Conservation (phyloP, 768 basidiomycete genomes). For the Sarcodon aspratus region DNA sequence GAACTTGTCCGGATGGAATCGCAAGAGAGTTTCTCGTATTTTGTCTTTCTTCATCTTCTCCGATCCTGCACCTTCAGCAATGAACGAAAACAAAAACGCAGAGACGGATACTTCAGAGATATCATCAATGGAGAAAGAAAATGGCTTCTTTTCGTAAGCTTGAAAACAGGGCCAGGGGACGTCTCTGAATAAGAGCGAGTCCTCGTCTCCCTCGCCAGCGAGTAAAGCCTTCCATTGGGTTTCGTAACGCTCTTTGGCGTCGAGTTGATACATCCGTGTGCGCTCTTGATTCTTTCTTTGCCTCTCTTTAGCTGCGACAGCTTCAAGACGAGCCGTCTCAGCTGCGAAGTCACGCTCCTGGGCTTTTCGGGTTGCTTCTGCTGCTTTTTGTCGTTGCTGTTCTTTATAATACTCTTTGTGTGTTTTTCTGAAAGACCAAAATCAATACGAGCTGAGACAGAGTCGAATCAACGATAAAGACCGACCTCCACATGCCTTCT, state of each 20-base stretch:
- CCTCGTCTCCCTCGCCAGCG: constrained; percentile 6
- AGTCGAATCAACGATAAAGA: constrained; percentile 3
- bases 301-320: constrained; percentile 40
- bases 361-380: constrained; percentile 37
- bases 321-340: constrained; percentile 42
- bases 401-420: constrained; percentile 61
- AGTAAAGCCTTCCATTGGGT: constrained; percentile 43
- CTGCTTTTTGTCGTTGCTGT: constrained; percentile 41
- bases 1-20: constrained; percentile 78
- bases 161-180: constrained; percentile 59
- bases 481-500: constrained; percentile 74
- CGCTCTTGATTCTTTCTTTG: constrained; percentile 35
- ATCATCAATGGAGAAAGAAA: constrained; percentile 25
- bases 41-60: constrained; percentile 48
- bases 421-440: constrained; percentile 39
- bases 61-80: constrained; percentile 7
- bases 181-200: constrained; percentile 35
- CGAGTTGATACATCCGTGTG: constrained; percentile 29
- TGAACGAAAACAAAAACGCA: constrained; percentile 38
- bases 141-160: constrained; percentile 7
- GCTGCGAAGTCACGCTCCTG: constrained; percentile 41
- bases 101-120: constrained; percentile 45
- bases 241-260: constrained; percentile 44
- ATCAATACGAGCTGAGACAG: not conserved
- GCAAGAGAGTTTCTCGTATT: constrained; percentile 54